These are phyloP conservation scores for Sclerotinia borealis DNA, from an alignment of 2,329 filamentous ascomycete genomes.

Conservation along the genomic window DNA sequence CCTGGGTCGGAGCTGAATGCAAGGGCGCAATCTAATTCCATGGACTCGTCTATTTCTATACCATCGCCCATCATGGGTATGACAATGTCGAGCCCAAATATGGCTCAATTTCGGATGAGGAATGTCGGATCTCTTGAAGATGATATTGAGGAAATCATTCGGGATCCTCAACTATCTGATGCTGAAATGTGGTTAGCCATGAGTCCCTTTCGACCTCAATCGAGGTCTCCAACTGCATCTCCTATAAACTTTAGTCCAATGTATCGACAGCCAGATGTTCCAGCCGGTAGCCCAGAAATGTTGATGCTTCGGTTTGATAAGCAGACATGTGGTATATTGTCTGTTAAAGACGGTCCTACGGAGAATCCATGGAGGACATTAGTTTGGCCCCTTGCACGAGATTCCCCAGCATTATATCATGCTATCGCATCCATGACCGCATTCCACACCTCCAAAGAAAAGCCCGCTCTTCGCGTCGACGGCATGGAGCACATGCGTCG, in stretches of 20 bases:
- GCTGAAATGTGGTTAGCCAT: conserved; percentile 26
- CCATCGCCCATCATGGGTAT: conserved; percentile 22
- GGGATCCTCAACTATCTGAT: conserved; percentile 30
- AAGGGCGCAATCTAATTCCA: conserved; percentile 16
- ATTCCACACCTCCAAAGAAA: conserved; percentile 58
- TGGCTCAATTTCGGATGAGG: conserved; percentile 24
- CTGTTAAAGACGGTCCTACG: conserved; percentile 60
- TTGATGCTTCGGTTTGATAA: conserved; percentile 57
- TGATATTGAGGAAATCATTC: conserved; percentile 50
- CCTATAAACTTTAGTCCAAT: conserved; percentile 30
- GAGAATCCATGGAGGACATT: conserved; percentile 69
- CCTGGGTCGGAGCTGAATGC: conserved; percentile 42
- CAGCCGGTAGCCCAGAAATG: conserved; percentile 51
- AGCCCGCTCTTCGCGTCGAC: conserved; percentile 50
- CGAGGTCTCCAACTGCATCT: conserved; percentile 19
- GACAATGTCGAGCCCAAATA: conserved; percentile 15
- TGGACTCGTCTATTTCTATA: not conserved
- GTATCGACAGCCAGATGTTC: conserved; percentile 42
- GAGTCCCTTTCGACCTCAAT: conserved; percentile 22
- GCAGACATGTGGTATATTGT: conserved; percentile 64
- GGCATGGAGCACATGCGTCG: conserved; percentile 65
- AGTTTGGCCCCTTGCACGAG: conserved; percentile 61
- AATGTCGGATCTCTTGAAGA: conserved; percentile 36
- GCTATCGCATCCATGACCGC: conserved; percentile 64
- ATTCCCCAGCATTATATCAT: conserved; percentile 60